phyloP scores from a whole-genome alignment of 345 rosid species.

The Diplotaxis tenuifolia region DNA sequence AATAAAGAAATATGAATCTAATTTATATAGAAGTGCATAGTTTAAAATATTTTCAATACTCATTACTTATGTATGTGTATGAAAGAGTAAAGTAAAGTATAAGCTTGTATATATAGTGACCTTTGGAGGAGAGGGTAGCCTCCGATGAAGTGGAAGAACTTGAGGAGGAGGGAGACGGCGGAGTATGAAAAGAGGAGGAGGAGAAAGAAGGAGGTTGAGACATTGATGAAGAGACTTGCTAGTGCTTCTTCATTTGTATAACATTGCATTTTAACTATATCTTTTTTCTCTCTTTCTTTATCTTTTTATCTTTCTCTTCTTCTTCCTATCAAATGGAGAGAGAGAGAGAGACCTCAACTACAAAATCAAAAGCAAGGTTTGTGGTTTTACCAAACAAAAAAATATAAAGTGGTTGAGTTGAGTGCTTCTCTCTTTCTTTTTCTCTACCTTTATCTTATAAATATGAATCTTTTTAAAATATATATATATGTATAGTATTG shows the following conservation, averaged over 20 bases:
- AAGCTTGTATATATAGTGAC: conserved; percentile 30
- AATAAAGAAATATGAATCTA: not conserved
- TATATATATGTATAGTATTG: conserved; percentile 2
- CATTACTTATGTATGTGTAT: not conserved
- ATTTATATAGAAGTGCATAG: not conserved
- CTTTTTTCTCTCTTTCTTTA: conserved; percentile 33
- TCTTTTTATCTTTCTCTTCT: conserved; percentile 34
- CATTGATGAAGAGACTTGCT: conserved; percentile 61
- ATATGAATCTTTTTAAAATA: not conserved
- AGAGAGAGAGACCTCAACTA: conserved; percentile 25
- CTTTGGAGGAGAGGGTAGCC: conserved; percentile 63
- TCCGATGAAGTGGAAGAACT: conserved; percentile 62
- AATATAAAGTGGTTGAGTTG: conserved; percentile 28
- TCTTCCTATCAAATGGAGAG: conserved; percentile 35
- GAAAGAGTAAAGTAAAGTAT: not conserved
- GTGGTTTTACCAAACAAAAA: conserved; percentile 16
- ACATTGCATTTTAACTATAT: conserved; percentile 62
- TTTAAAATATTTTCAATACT: not conserved
- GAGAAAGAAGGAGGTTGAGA: conserved; percentile 64
- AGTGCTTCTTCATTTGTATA: conserved; percentile 65
- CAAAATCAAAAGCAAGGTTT: conserved; percentile 36
- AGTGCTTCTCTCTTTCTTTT: conserved; percentile 30
- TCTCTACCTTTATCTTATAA: conserved; percentile 29
- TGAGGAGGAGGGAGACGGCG: conserved; percentile 58
- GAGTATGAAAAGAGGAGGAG: conserved; percentile 66